These are phyloP conservation scores for Cryoendolithus antarcticus DNA, from an alignment of 2,329 filamentous ascomycete genomes.

Conservation along the genomic window DNA sequence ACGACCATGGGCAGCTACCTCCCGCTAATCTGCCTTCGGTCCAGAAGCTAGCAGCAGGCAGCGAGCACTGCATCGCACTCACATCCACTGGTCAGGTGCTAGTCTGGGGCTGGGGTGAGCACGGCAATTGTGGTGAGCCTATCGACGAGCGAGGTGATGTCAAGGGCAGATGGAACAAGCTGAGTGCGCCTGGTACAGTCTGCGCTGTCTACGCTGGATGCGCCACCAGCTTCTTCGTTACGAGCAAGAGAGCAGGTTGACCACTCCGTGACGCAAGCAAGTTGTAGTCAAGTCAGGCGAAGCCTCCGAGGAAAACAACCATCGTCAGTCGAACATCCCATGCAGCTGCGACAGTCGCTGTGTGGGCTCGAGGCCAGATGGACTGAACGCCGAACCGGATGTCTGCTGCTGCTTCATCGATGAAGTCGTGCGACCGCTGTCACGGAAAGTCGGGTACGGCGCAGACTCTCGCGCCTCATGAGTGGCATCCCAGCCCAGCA, in stretches of 20 bases:
- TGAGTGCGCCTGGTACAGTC: constrained; percentile 45
- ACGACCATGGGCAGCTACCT: constrained; percentile 73
- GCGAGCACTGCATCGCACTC: constrained; percentile 75
- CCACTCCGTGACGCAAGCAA: background rate
- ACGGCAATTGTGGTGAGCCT: constrained; percentile 80
- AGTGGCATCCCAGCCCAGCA: constrained; percentile 63
- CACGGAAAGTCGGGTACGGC: constrained; percentile 32
- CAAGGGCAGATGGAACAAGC: constrained; percentile 54
- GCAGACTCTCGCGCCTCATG: constrained; percentile 42
- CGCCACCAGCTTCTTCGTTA: constrained; percentile 72
- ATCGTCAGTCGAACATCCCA: constrained; percentile 26
- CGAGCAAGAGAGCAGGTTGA: constrained; percentile 15
- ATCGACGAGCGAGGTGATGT: constrained; percentile 52
- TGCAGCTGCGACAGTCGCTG: constrained; percentile 55
- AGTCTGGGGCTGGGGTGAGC: constrained; percentile 94
- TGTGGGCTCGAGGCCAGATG: constrained; percentile 50
- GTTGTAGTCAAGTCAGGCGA: background rate
- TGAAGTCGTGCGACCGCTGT: constrained; percentile 20
- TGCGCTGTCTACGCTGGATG: constrained; percentile 67
- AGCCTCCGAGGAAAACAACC: background rate
- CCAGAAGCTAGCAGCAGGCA: constrained; percentile 62
- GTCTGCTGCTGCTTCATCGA: constrained; percentile 4
- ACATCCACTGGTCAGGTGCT: constrained; percentile 53
- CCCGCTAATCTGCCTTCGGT: constrained; percentile 49
- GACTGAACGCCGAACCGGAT: constrained; percentile 10